Percentiles rank a stretch among this genome's conserved stretches.
phyloP scores from a whole-genome alignment of 1,284 basidiomycete species.

The Marasmius oreades region DNA sequence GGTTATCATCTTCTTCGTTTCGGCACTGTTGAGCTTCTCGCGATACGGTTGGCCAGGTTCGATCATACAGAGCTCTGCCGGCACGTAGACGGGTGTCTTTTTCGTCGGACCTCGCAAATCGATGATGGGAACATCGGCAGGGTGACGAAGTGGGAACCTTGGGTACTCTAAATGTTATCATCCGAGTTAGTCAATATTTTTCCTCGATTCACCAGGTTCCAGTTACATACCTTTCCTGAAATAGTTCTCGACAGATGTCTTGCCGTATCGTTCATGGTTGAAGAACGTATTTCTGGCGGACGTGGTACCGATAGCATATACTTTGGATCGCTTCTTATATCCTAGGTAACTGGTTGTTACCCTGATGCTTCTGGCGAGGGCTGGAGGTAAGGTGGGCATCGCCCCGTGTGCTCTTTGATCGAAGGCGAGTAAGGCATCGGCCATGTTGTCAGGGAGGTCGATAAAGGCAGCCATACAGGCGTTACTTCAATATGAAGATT shows the following conservation, averaged over 20 bases:
- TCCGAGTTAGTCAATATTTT: too few species aligned
- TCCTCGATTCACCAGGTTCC: too few species aligned
- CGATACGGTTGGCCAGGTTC: constrained; percentile 49
- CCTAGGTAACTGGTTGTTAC: constrained; percentile 57
- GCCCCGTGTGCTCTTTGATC: constrained; percentile 36
- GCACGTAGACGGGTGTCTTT: constrained; percentile 44
- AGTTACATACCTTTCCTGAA: constrained; percentile 51
- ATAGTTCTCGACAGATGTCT: constrained; percentile 56
- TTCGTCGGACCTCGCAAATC: constrained; percentile 41
- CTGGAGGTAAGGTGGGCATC: constrained; percentile 38
- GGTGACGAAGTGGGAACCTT: constrained; percentile 41
- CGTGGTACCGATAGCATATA: constrained; percentile 42
- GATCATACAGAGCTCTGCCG: constrained; percentile 70
- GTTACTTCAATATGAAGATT: constrained; percentile 33
- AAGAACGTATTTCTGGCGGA: constrained; percentile 49
- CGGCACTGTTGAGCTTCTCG: constrained; percentile 47
- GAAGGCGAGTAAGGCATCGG: constrained; percentile 51
- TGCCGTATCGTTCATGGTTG: constrained; percentile 46
- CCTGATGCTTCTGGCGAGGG: constrained; percentile 50
- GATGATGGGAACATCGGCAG: constrained; percentile 56
- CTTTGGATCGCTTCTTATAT: constrained; percentile 45
- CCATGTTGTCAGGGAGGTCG: constrained; percentile 51
- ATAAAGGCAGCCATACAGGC: constrained; percentile 74
- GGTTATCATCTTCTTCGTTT: constrained; percentile 63
- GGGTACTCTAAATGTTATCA: neutral